Base-by-base conservation (phyloP, 495 filamentous ascomycete genomes). In the Pyrenula aspistea region DNA sequence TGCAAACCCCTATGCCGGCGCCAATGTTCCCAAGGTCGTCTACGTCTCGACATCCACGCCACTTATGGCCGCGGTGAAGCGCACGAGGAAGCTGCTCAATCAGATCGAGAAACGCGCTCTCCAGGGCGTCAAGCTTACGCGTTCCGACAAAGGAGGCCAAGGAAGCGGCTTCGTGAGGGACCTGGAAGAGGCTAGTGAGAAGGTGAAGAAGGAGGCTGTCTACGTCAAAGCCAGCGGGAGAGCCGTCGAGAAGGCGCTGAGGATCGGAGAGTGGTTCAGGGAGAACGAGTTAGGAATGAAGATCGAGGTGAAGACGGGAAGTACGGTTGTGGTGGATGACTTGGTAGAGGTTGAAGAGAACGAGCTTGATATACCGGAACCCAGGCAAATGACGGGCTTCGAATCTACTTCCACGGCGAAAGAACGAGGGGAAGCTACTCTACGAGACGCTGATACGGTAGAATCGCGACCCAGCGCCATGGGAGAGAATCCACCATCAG, bases 51-150 rank as follows among this genome's bases (percentile, higher is more conserved):
- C 81, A 51, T 71, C 68, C 2, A 83, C 90, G 0, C 86, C 88
- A 12, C 89, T 95, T 75, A 84, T 94, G 69, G 81, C 84, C n/a
- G 79, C 83, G 12, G 77, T 95, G 15, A 88, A 89, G 69, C 88
- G 91, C 59, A 82, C 89, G 23, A 82, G 85, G 53, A 85, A 84
- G 55, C 77, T 87, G 12, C 83, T 96, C 12, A 62, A 61, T 1
- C 77, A 83, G 2, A 79, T 83, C 20, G 81, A 87, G 53, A 78
- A 83, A 53, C 81, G 87, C 56, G 69, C 72, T 4, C 77, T 74
- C 47, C 67, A 52, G 50, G 8, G 50, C 20, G 50, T 52, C 20
- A 20, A 21, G 19, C 19, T 20, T 21, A 8, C 50, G 10, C 8
- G 15, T 15, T 15, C 31, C 4, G 15, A 69, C 47, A 75, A 71